Base-by-base conservation (phyloP, 345 rosid genomes). In the Salix suchowensis region DNA sequence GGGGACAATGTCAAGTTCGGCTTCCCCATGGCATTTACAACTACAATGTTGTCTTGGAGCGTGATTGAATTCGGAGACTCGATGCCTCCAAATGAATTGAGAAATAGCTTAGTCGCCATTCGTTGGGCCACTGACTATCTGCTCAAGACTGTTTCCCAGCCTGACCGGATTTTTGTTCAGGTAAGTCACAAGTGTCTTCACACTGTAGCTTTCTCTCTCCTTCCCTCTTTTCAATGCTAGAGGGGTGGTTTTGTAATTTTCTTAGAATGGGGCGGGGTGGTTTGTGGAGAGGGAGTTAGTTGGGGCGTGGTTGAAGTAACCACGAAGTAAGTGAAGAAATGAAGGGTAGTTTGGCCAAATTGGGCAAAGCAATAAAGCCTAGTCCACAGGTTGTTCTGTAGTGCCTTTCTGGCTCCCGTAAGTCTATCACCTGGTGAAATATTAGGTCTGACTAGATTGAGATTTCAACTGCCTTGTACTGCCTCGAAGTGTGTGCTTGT, bases 21-120 rank as follows among this genome's bases (percentile, higher is more conserved):
- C 37, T 93, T 96, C 42, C 99, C 99, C 6, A 92, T 96, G 99
- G 97, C 98, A 9, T 96, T 96, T 78, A 93, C 96, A 0, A 82
- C 95, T n/a, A 92, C 99, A 13, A 84, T 96, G 90, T 82, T 96
- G 68, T 82, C 98, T 0, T 96, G 98, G 99, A 93, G 96, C 68
- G 87, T 93, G 16, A 85, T 93, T 10, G 99, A 96, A 73, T 96
- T 93, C 65, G 97, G 97, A 0, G 91, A 88, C 13, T 4, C 74
- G n/a, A 96, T 96, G 99, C 94, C 97, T 28, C 65, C 92, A 3
- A 9, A 68, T 72, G 98, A 96, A 71, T 74, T 68, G 15, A 85
- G 97, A 36, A 89, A 92, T 44, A 68, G 94, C 0, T 80, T 88
- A 14, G 92, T 90, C 7, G 96, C 99, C 12, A 73, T 91, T 54